These are phyloP conservation scores for Penicillium parvum DNA, from an alignment of 495 filamentous ascomycete species.

Conservation along the genomic window DNA sequence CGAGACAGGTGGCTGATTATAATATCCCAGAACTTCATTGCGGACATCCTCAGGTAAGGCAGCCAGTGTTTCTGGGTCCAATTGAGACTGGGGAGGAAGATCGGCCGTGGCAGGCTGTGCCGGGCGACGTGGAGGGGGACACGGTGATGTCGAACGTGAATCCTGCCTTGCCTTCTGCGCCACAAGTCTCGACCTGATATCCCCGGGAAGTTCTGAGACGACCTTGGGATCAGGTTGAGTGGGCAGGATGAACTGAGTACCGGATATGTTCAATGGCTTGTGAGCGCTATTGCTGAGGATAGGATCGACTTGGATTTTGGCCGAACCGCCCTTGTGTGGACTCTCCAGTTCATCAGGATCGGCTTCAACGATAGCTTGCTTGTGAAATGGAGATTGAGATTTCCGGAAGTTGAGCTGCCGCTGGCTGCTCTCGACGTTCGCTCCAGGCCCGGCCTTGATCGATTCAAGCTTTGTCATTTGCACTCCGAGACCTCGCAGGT, in stretches of 20 bases:
- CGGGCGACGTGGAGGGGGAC: conserved; percentile 22
- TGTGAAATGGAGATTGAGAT: conserved; percentile 35
- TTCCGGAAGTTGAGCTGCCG: conserved; percentile 55
- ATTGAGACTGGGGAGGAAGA: conserved; percentile 51
- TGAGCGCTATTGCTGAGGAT: conserved; percentile 52
- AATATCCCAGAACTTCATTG: conserved; percentile 70
- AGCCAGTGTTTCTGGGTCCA: conserved; percentile 70
- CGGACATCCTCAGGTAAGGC: conserved; percentile 81
- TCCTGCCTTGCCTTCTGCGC: conserved; percentile 38
- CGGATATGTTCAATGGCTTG: conserved; percentile 68
- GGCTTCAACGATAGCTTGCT: conserved; percentile 16
- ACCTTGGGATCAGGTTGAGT: conserved; percentile 71
- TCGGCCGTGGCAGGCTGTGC: conserved; percentile 10
- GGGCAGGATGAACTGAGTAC: conserved; percentile 86
- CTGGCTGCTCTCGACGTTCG: conserved; percentile 56
- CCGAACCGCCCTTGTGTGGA: conserved; percentile 59
- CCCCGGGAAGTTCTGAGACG: conserved; percentile 69
- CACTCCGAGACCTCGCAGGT: conserved; percentile 82
- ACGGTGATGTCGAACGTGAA: conserved; percentile 26
- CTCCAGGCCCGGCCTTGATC: conserved; percentile 47
- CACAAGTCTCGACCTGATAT: conserved; percentile 72
- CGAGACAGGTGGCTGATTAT: conserved; percentile 30
- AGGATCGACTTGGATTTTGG: conserved; percentile 38
- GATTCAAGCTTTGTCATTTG: conserved; percentile 90
- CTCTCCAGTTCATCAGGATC: conserved; percentile 60